These are phyloP conservation scores for Oxyria digyna DNA, from an alignment of 148 eudicot species.

Conservation along the genomic window DNA sequence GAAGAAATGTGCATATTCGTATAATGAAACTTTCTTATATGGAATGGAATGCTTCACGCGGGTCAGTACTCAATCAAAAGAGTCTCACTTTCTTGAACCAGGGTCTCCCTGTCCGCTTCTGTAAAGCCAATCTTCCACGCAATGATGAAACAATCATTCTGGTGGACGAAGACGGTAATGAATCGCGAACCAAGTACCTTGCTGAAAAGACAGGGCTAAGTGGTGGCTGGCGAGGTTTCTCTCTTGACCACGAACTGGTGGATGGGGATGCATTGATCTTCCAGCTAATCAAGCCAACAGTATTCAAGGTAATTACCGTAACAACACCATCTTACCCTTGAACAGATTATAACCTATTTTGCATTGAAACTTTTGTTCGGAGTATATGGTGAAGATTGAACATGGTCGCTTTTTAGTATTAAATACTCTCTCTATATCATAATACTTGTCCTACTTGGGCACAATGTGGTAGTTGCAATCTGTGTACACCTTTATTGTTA, in stretches of 20 bases:
- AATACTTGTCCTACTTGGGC: no score
- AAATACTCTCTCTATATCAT: not conserved
- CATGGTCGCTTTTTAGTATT: not conserved
- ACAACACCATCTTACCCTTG: not conserved
- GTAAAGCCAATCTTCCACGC: slow-evolving; percentile 41
- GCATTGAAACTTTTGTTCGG: not conserved
- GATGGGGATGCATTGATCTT: slow-evolving; percentile 75
- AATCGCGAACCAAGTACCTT: slow-evolving; percentile 40
- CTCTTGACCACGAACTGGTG: slow-evolving; percentile 53
- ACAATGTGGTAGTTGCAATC: no score
- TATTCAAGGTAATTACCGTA: slow-evolving; percentile 37
- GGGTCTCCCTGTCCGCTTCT: slow-evolving; percentile 57
- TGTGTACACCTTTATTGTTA: no score
- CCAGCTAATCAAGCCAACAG: slow-evolving; percentile 33
- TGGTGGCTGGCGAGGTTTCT: slow-evolving; percentile 82
- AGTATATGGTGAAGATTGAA: not conserved
- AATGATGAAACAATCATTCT: slow-evolving; percentile 33
- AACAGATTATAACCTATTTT: not conserved
- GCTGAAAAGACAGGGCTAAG: slow-evolving; percentile 53
- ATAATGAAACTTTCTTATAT: not conserved
- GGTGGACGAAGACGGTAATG: slow-evolving; percentile 42
- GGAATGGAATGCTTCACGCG: not conserved
- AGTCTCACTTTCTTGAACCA: slow-evolving; percentile 1
- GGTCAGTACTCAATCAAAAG: not conserved
- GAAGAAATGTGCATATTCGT: no score